Conservation (phyloP, 805 yeast genomes). For the Kuraishia piskuri region DNA sequence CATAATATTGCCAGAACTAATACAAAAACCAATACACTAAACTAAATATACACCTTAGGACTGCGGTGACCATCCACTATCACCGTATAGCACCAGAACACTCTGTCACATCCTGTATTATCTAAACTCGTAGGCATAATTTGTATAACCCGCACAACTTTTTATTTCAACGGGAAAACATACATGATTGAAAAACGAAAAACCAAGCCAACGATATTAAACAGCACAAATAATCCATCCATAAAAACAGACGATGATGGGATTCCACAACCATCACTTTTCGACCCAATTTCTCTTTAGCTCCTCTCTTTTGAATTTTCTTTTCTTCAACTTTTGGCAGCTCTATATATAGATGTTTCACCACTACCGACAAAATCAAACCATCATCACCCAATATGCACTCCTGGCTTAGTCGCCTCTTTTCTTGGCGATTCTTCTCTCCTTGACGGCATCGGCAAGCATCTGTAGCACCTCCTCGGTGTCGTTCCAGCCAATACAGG, state of each 20-base stretch:
- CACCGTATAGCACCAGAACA: too few species aligned
- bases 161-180: not conserved
- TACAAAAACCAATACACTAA: too few species aligned
- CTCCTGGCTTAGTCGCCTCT: not conserved
- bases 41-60: too few species aligned
- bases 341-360: not conserved
- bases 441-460: conserved; percentile 75
- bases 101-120: too few species aligned
- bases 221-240: not conserved
- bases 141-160: not conserved
- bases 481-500: conserved; percentile 88
- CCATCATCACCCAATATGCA: not conserved
- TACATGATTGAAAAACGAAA: not conserved
- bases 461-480: conserved; percentile 75
- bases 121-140: not conserved
- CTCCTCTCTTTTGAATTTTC: not conserved
- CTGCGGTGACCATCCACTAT: too few species aligned
- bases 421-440: conserved; percentile 47
- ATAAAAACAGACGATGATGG: not conserved
- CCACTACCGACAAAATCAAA: not conserved
- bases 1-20: too few species aligned
- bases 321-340: not conserved
- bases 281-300: not conserved
- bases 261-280: too few species aligned
- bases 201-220: not conserved